Percentiles rank a stretch among this genome's conserved stretches.
phyloP scores from a whole-genome alignment of 257 asterid species.

The Cordia subcordata region DNA sequence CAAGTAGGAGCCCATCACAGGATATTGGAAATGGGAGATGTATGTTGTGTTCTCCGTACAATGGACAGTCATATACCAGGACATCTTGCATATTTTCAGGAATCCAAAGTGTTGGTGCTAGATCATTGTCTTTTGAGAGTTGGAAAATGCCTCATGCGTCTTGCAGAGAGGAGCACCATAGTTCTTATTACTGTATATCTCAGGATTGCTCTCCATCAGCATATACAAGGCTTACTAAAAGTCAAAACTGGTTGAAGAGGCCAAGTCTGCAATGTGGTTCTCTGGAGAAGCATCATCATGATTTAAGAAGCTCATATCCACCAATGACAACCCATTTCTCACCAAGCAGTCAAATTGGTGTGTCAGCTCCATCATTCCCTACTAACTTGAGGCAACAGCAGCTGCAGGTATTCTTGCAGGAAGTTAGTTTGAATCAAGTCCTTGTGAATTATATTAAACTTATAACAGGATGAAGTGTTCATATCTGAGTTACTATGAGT shows the following conservation, averaged over 20 bases:
- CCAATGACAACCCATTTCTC: constrained; percentile 32
- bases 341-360: constrained; percentile 27
- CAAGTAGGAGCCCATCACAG: constrained; percentile 31
- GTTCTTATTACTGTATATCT: constrained; percentile 45
- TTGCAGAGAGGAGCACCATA: constrained; percentile 47
- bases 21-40: constrained; percentile 23
- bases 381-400: constrained; percentile 36
- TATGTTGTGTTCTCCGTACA: constrained; percentile 25
- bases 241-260: constrained; percentile 38
- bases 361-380: constrained; percentile 32
- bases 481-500: neutral
- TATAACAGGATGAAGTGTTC: too few relatives aligned
- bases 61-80: constrained; percentile 21
- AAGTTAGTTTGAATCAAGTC: too few relatives aligned
- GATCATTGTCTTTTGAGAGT: constrained; percentile 33
- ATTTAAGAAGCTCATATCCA: constrained; percentile 32
- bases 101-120: constrained; percentile 32
- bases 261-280: constrained; percentile 26
- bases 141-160: constrained; percentile 29
- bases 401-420: constrained; percentile 25
- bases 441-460: too few relatives aligned
- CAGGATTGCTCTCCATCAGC: constrained; percentile 39
- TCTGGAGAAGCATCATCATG: constrained; percentile 31
- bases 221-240: constrained; percentile 13
- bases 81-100: constrained; percentile 43